A percentile compares a stretch with the other conserved stretches of the same genome.
Conservation (phyloP, 2,329 filamentous ascomycete genomes). For the Scedosporium apiospermum region DNA sequence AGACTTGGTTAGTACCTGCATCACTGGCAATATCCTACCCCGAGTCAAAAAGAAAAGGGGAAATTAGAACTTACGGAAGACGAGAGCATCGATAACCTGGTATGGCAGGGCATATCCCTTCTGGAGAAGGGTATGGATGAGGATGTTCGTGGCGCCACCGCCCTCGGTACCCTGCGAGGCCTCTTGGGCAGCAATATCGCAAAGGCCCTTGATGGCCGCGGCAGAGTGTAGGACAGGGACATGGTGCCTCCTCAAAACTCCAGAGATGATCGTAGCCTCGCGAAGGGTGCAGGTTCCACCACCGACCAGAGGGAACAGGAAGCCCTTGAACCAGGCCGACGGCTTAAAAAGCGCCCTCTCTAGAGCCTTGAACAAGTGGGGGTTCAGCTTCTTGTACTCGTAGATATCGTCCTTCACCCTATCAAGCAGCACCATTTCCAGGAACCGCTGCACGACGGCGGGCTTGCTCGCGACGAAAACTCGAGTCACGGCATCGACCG, state of each 20-base stretch:
- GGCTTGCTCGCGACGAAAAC: slow-evolving; percentile 87
- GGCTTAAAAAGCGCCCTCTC: slow-evolving; percentile 94
- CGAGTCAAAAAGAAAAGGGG: not conserved
- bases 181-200: slow-evolving; percentile 89
- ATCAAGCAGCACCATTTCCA: slow-evolving; percentile 79
- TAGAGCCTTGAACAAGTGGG: slow-evolving; percentile 87
- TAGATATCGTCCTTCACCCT: slow-evolving; percentile 89
- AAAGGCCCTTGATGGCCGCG: slow-evolving; percentile 81
- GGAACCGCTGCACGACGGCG: slow-evolving; percentile 69
- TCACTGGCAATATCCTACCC: not conserved
- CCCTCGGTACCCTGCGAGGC: slow-evolving; percentile 74
- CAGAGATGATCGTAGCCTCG: slow-evolving; percentile 85
- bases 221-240: slow-evolving; percentile 89
- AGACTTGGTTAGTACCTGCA: not conserved
- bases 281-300: slow-evolving; percentile 83
- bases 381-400: slow-evolving; percentile 89
- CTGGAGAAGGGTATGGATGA: slow-evolving; percentile 85
- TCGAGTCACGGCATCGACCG: slow-evolving; percentile 78
- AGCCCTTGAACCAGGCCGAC: slow-evolving; percentile 90
- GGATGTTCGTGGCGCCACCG: slow-evolving; percentile 86
- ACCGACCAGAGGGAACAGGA: slow-evolving; percentile 81
- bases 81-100: slow-evolving; percentile 86
- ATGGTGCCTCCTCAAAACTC: slow-evolving; percentile 73
- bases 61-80: slow-evolving; percentile 45
- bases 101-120: slow-evolving; percentile 96